Evolutionary conservation across 371 early-diverging fungal species (phyloP).

Genomic region (Mucor lusitanicus): DNA sequence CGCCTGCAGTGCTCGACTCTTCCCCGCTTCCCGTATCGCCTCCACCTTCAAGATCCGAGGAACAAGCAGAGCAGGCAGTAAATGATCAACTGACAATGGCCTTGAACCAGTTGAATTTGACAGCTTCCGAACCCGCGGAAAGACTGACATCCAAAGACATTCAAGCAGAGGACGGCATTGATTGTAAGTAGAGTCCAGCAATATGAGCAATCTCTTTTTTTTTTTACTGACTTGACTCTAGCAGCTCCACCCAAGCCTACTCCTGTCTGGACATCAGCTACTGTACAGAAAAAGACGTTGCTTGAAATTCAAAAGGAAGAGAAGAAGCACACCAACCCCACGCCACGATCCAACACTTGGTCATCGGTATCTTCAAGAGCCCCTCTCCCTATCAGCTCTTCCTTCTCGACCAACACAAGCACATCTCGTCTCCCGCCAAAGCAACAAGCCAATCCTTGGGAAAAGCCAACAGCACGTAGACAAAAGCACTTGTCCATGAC

Average conservation of each 20-base stretch:
- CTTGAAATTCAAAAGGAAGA: constrained; percentile 1
- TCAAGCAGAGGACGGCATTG: background rate
- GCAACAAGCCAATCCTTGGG: background rate
- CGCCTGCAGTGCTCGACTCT: background rate
- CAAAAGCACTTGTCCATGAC: constrained; percentile 17
- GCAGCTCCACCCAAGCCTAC: background rate
- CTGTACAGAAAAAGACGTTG: background rate
- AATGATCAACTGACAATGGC: background rate
- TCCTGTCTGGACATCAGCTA: background rate
- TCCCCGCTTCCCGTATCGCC: background rate
- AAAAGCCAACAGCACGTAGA: background rate
- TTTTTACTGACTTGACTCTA: background rate
- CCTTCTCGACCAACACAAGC: constrained; percentile 4
- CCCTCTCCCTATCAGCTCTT: background rate
- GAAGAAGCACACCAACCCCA: background rate
- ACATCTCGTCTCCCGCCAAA: background rate
- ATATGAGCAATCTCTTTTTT: too few relatives aligned
- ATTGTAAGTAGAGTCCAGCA: background rate
- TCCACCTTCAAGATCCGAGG: background rate
- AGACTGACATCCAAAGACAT: background rate
- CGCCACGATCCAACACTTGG: constrained; percentile 7
- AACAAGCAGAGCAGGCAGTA: background rate
- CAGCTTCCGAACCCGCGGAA: background rate
- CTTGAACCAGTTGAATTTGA: background rate
- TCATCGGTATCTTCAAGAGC: constrained; percentile 5